phyloP scores from a whole-genome alignment of 1,284 basidiomycete genomes.

The Boletus austroedulis region DNA sequence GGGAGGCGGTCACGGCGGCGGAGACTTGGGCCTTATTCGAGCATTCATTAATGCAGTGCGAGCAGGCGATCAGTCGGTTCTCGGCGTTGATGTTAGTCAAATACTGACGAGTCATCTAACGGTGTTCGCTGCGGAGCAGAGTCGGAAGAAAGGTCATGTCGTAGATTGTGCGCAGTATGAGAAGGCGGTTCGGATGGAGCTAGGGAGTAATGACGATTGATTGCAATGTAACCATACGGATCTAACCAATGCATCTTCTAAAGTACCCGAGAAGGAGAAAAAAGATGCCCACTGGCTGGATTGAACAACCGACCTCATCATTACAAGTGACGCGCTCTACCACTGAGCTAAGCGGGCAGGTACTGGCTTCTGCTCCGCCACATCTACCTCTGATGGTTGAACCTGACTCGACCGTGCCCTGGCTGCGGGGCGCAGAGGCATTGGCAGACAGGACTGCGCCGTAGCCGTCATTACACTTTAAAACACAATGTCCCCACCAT shows the following conservation, averaged over 20 bases:
- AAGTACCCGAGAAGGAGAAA: background rate
- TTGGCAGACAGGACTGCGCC: background rate
- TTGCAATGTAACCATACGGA: constrained; percentile 1
- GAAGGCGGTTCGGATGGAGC: constrained; percentile 42
- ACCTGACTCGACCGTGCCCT: too few species aligned
- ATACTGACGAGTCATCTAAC: constrained; percentile 75
- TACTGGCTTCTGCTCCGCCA: background rate
- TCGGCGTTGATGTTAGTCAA: constrained; percentile 67
- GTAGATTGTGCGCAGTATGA: constrained; percentile 66
- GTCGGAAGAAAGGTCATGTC: constrained; percentile 62
- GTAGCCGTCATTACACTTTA: background rate
- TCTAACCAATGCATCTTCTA: background rate
- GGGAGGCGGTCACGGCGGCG: constrained; percentile 76
- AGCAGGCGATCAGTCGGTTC: constrained; percentile 54
- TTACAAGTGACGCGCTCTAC: constrained; percentile 62
- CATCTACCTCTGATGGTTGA: too few species aligned
- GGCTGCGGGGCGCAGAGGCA: background rate
- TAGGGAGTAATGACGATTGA: constrained; percentile 1
- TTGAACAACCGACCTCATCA: constrained; percentile 54
- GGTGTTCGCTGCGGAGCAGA: constrained; percentile 82
- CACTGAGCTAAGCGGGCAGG: constrained; percentile 57
- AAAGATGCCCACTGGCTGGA: constrained; percentile 44
- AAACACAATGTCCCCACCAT: background rate
- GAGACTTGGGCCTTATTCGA: constrained; percentile 69
- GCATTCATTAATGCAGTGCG: constrained; percentile 74